Evolutionary conservation across 495 filamentous ascomycete species (phyloP), one percentile per base, ranked within the genome.

Genomic region (Pseudevernia furfuracea): DNA sequence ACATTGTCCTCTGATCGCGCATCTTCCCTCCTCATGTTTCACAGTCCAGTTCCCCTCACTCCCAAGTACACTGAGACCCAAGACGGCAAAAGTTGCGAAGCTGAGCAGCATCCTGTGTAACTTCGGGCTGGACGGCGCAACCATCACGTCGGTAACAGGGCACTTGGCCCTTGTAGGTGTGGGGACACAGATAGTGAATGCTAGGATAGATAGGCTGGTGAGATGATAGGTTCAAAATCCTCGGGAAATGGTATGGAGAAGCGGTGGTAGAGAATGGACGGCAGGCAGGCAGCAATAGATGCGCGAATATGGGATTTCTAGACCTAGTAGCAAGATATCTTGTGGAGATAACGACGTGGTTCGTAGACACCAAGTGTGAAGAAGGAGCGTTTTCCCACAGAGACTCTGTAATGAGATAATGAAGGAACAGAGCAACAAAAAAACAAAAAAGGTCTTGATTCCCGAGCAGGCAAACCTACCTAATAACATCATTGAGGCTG

Each of bases 1-100:
- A 71, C 94, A 98, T 65, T 95, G 85, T 8, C 92, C 92, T 34
- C 92, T 85, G 59, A 98, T 87, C 0, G 94, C 90, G 76, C 94
- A 98, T 67, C 94, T 84, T 17, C 94, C 95, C 58, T 84, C 78
- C 77, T 96, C 92, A 69, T 97, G 95, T 68, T 86, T 89, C 37
- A 72, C 76, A 8, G 87, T 89, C 67, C 59, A 62, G 3, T 48
- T 49, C 3, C 23, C 64, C 8, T 66, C 59, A 17, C 30, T 58
- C 11, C 39, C 59, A 9, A 30, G 36, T 19, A 10, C 28, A 5
- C n/a, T 38, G 3, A 58, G 39, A 61, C 30, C n/a, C 49, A 56
- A 21, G 56, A 66, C 38, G 6, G 48, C 59, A 34, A 66, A 23
- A 39, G 46, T 52, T 14, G 59, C 46, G 14, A 66, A 39, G 25